phyloP scores from a whole-genome alignment of 2,329 filamentous ascomycete genomes.

The Aspergillus aculeatinus region DNA sequence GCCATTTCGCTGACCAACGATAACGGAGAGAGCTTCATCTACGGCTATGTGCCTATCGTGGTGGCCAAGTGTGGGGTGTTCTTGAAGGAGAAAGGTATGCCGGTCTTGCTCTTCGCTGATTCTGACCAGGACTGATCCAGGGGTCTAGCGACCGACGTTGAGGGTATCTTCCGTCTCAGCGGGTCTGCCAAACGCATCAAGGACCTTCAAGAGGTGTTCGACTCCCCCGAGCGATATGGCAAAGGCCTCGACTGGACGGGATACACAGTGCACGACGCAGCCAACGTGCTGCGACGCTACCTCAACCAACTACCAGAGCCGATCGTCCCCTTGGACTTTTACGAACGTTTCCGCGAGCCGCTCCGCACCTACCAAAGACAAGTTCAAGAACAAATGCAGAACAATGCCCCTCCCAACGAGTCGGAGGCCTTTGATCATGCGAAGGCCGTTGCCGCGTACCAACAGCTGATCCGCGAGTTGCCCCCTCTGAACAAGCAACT shows the following conservation, averaged over 20 bases:
- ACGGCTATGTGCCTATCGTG: slow-evolving; percentile 97
- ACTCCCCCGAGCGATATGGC: slow-evolving; percentile 91
- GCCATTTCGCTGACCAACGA: slow-evolving; percentile 95
- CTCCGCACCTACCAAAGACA: slow-evolving; percentile 68
- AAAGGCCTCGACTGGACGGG: slow-evolving; percentile 97
- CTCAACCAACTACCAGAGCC: slow-evolving; percentile 95
- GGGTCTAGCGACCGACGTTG: slow-evolving; percentile 76
- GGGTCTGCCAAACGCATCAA: slow-evolving; percentile 98
- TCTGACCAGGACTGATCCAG: neutral
- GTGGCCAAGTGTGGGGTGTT: slow-evolving; percentile 98
- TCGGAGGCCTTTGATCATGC: slow-evolving; percentile 72
- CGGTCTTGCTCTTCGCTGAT: slow-evolving; percentile 15
- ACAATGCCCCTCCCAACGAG: slow-evolving; percentile 67
- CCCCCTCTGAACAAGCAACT: slow-evolving; percentile 91
- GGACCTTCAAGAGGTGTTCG: slow-evolving; percentile 86
- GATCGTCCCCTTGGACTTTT: slow-evolving; percentile 90
- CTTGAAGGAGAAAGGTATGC: slow-evolving; percentile 91
- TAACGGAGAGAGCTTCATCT: slow-evolving; percentile 92
- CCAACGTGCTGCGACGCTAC: slow-evolving; percentile 92
- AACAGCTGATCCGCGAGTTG: slow-evolving; percentile 86
- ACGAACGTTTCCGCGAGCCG: slow-evolving; percentile 85
- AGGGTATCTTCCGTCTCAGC: slow-evolving; percentile 94
- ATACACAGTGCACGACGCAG: slow-evolving; percentile 97
- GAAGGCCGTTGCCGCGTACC: slow-evolving; percentile 77
- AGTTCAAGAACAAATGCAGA: slow-evolving; percentile 69